These are phyloP conservation scores for Aureobasidium sp. DNA, from an alignment of 2,329 filamentous ascomycete species.

Conservation along the genomic window DNA sequence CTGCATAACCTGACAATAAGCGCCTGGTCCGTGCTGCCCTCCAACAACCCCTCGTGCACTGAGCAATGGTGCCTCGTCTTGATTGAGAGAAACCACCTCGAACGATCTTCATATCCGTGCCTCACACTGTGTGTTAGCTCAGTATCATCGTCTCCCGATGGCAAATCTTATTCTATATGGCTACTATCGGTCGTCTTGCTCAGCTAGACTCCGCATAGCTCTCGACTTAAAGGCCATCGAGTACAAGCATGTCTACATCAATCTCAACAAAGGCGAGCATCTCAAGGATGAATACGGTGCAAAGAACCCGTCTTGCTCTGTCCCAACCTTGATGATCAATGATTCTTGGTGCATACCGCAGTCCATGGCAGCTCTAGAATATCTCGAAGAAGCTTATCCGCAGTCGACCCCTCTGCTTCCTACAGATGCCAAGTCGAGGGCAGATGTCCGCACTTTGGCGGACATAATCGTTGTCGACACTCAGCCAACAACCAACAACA, in stretches of 20 bases:
- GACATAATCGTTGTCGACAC: conserved; percentile 51
- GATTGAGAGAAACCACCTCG: no score
- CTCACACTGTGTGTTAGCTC: background rate
- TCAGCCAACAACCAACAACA: conserved; percentile 55
- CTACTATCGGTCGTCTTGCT: conserved; percentile 58
- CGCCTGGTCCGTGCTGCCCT: no score
- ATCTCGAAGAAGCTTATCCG: conserved; percentile 51
- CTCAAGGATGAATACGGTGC: conserved; percentile 37
- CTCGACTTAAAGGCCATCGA: conserved; percentile 49
- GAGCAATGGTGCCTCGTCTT: no score
- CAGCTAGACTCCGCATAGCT: conserved; percentile 54
- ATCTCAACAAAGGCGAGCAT: conserved; percentile 51
- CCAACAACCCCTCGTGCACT: no score
- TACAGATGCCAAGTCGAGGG: conserved; percentile 36
- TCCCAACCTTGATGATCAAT: conserved; percentile 48
- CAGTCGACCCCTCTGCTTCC: conserved; percentile 41
- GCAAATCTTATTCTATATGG: conserved; percentile 40
- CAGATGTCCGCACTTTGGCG: conserved; percentile 47
- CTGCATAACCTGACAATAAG: no score
- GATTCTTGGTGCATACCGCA: conserved; percentile 28
- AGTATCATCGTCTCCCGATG: background rate
- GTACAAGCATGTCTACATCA: conserved; percentile 43
- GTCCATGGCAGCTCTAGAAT: conserved; percentile 56
- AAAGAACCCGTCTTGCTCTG: conserved; percentile 48
- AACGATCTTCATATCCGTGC: background rate